Evolutionary conservation across 2,329 filamentous ascomycete genomes (phyloP).

Genomic region (Fusarium burgessii): DNA sequence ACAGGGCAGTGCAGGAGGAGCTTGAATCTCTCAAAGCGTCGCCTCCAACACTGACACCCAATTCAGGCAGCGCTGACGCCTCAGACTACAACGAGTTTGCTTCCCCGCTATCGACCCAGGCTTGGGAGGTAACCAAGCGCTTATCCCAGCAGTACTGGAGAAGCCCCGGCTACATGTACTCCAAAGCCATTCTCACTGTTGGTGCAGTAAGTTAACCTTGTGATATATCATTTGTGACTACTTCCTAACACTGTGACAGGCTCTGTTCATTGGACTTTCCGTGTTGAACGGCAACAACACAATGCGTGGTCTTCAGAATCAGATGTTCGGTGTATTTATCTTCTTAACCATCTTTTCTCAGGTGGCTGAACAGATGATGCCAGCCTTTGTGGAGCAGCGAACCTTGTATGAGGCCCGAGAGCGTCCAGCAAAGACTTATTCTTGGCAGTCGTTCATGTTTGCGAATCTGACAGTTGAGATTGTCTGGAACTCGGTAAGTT

Average conservation of each 20-base stretch:
- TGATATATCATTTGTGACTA: rapidly evolving
- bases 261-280: conserved; percentile 76
- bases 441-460: conserved; percentile 75
- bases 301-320: conserved; percentile 75
- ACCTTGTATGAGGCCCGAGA: conserved; percentile 77
- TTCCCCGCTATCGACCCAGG: conserved; percentile 45
- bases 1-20: conserved; percentile 49
- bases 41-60: rapidly evolving
- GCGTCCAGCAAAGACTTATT: conserved; percentile 74
- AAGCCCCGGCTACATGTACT: conserved; percentile 71
- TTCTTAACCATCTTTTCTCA: conserved; percentile 76
- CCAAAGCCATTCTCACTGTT: conserved; percentile 51
- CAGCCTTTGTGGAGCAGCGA: conserved; percentile 75
- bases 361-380: conserved; percentile 75
- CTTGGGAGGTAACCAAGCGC: conserved; percentile 52
- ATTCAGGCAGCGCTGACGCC: not conserved
- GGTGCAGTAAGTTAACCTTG: conserved; percentile 45
- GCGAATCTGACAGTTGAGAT: conserved; percentile 72
- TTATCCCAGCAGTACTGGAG: conserved; percentile 51
- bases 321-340: conserved; percentile 80
- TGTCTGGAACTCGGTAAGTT: conserved; percentile 72
- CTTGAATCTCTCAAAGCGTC: conserved; percentile 42
- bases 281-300: conserved; percentile 71
- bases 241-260: not conserved
- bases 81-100: conserved; percentile 48